Percentiles rank a stretch among this genome's conserved stretches.
Conservation (phyloP, 2,329 filamentous ascomycete species). For the Xylaria sp. region DNA sequence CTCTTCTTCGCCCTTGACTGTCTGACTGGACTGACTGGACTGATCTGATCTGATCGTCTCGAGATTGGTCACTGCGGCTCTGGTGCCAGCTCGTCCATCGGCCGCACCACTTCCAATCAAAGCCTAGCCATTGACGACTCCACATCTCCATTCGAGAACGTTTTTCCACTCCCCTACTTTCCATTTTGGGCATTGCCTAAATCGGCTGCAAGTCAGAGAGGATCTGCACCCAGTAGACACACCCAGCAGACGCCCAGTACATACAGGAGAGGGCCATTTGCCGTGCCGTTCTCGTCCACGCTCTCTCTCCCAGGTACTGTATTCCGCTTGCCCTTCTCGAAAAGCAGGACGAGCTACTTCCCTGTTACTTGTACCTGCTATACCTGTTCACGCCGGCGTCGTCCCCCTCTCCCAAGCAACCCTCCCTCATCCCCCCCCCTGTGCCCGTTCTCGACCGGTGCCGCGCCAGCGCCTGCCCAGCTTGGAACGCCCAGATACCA, state of each 20-base stretch:
- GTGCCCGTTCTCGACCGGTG: conserved; percentile 36
- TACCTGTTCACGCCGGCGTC: not conserved
- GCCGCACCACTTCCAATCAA: conserved; percentile 50
- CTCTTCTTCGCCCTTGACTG: conserved; percentile 1
- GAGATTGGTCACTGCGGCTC: conserved; percentile 42
- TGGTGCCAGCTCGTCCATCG: conserved; percentile 50
- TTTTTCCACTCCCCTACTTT: conserved; percentile 43
- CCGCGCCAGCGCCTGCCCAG: conserved; percentile 40
- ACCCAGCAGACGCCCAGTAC: no score
- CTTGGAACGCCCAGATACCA: conserved; percentile 40
- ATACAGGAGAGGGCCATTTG: conserved; percentile 42
- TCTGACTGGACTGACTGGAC: no score
- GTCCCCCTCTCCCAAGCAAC: conserved; percentile 3
- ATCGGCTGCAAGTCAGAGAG: conserved; percentile 43
- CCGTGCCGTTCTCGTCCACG: conserved; percentile 39
- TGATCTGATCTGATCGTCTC: conserved; percentile 32
- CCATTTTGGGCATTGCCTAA: conserved; percentile 49
- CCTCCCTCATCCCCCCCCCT: conserved; percentile 18
- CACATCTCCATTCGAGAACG: conserved; percentile 45
- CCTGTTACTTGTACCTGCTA: not conserved
- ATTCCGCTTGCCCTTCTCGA: conserved; percentile 34
- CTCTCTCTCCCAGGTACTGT: conserved; percentile 34
- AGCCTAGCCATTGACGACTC: conserved; percentile 47
- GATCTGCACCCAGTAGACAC: conserved; percentile 37
- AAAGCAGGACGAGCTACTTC: conserved; percentile 31